A percentile compares a stretch with the other conserved stretches of the same genome.
Conservation (phyloP, 73 alveolate genomes). For the Tetrahymena borealis region DNA sequence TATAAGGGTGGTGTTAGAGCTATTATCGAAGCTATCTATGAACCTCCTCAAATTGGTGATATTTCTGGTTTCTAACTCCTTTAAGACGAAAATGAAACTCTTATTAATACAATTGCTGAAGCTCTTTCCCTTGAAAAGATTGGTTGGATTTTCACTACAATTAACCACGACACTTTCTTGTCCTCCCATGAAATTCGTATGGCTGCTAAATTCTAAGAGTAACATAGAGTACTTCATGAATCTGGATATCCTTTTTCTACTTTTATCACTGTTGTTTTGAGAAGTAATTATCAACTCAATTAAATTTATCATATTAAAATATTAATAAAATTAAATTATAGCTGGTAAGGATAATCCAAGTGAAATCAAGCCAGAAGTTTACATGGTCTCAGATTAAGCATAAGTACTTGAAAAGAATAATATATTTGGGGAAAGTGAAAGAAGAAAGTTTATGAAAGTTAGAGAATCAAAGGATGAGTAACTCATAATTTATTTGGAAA, state of each 20-base stretch:
- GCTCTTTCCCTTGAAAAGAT: constrained; percentile 85
- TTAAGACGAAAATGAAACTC: constrained; percentile 64
- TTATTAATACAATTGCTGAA: constrained; percentile 83
- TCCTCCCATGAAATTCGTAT: constrained; percentile 88
- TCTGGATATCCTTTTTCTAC: constrained; percentile 90
- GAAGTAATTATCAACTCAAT: constrained; percentile 19
- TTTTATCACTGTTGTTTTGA: constrained; percentile 73
- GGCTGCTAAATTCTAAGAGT: constrained; percentile 86
- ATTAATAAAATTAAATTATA: not conserved
- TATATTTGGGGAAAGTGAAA: constrained; percentile 77
- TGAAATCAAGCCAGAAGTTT: constrained; percentile 89
- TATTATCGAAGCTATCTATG: constrained; percentile 93
- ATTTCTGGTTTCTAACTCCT: constrained; percentile 66
- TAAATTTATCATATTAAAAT: not conserved
- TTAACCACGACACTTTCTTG: constrained; percentile 89
- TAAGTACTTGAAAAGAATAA: constrained; percentile 92
- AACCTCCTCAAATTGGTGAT: constrained; percentile 93
- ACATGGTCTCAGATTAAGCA: constrained; percentile 97
- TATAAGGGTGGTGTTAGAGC: constrained; percentile 97
- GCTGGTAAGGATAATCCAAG: constrained; percentile 71
- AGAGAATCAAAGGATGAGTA: constrained; percentile 86
- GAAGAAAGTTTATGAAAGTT: constrained; percentile 76
- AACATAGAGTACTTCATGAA: constrained; percentile 84
- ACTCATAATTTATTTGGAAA: constrained; percentile 3
- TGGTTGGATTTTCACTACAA: constrained; percentile 97